A percentile compares a stretch with the other conserved stretches of the same genome.
Evolutionary conservation across 805 yeast genomes (phyloP).

Genomic region (Candida piceae): DNA sequence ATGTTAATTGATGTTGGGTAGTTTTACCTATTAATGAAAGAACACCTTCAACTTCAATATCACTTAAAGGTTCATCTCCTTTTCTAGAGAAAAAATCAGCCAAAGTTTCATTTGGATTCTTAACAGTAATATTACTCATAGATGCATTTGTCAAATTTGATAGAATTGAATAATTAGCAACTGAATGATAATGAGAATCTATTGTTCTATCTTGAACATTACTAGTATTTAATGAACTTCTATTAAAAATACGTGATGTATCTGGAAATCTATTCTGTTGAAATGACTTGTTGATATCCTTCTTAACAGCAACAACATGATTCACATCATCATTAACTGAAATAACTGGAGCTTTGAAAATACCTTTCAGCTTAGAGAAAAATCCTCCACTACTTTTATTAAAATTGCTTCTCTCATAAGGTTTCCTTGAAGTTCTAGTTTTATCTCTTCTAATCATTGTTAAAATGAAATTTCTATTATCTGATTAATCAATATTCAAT

Average conservation of each 20-base stretch:
- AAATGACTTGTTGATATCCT: too few species aligned
- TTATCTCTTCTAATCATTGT: conserved; percentile 19
- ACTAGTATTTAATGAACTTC: neutral
- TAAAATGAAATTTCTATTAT: too few species aligned
- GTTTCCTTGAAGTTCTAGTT: conserved; percentile 9
- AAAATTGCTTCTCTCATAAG: conserved; percentile 13
- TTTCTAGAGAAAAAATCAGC: conserved; percentile 68
- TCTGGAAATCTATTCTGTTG: too few species aligned
- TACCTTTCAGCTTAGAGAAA: conserved; percentile 11
- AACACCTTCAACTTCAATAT: conserved; percentile 79
- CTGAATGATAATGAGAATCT: conserved; percentile 9
- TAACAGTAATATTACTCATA: conserved; percentile 7
- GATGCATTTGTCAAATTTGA: conserved; percentile 17
- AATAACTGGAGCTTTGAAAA: conserved; percentile 10
- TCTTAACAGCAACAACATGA: too few species aligned
- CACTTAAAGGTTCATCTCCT: conserved; percentile 70
- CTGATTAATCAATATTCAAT: too few species aligned
- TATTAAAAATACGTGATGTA: neutral
- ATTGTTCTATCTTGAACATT: neutral
- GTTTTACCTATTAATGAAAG: conserved; percentile 49
- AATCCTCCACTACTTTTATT: conserved; percentile 6
- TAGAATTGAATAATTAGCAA: conserved; percentile 17
- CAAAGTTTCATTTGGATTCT: conserved; percentile 52
- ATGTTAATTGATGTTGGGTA: conserved; percentile 18
- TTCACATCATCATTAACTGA: neutral